phyloP scores from a whole-genome alignment of 257 asterid genomes.

The Leonotis leonurus region DNA sequence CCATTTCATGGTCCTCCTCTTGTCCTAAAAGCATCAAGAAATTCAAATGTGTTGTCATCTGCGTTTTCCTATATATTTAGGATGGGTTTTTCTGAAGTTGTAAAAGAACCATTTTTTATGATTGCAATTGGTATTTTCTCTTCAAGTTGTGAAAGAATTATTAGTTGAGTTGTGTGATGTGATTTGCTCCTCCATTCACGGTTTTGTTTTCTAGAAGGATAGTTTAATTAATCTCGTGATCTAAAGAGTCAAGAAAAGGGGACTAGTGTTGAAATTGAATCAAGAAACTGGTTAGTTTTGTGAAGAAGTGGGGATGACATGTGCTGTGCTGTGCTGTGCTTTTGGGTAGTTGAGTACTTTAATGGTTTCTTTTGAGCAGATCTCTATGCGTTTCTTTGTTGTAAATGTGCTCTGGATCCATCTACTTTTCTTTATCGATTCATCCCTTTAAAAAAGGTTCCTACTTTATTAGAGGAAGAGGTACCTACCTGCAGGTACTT shows the following conservation, averaged over 20 bases:
- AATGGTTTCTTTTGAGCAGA: constrained; percentile 21
- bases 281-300: not conserved
- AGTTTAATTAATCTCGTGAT: not conserved
- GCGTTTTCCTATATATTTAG: no score
- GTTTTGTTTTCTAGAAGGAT: not conserved
- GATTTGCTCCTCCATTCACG: no score
- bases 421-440: not conserved
- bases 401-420: constrained; percentile 19
- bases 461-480: not conserved
- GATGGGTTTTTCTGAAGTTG: not conserved
- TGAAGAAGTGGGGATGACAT: constrained; percentile 25
- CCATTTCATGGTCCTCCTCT: constrained; percentile 29
- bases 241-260: not conserved
- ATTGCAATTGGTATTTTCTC: not conserved
- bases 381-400: constrained; percentile 27
- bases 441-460: not conserved
- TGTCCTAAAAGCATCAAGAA: not conserved
- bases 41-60: not conserved
- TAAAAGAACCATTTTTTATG: not conserved
- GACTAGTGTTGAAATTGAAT: constrained; percentile 5
- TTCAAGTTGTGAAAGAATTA: no score
- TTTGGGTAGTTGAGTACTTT: constrained; percentile 12
- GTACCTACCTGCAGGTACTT: not conserved
- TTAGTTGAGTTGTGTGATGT: no score
- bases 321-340: constrained; percentile 27